Conservation (phyloP, 768 basidiomycete genomes). For the Infundibulicybe gibba region DNA sequence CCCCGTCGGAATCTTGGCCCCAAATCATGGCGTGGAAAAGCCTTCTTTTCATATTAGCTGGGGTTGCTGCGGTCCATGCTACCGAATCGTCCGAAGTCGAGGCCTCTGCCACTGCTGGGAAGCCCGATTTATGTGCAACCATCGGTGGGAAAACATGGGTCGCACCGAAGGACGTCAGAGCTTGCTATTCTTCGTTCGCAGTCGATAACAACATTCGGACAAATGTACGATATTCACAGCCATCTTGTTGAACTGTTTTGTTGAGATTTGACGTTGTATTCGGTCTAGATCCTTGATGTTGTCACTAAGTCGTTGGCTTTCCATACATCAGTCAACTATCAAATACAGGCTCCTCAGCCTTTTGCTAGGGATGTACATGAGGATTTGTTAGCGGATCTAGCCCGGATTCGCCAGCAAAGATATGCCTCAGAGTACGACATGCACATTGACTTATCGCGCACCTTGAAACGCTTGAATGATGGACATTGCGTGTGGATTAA, state of each 20-base stretch:
- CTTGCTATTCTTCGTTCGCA: conserved; percentile 47
- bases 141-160: conserved; percentile 57
- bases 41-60: too few species aligned
- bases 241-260: background rate
- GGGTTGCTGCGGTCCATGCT: too few species aligned
- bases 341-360: conserved; percentile 49
- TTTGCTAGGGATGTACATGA: conserved; percentile 55
- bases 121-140: conserved; percentile 42
- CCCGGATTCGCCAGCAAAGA: conserved; percentile 35
- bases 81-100: conserved; percentile 1
- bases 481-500: conserved; percentile 58
- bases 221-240: conserved; percentile 34
- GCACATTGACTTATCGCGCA: conserved; percentile 49
- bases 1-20: too few species aligned
- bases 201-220: conserved; percentile 42
- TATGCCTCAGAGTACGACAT: conserved; percentile 54
- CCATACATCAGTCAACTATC: conserved; percentile 61
- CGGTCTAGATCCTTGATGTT: conserved; percentile 50
- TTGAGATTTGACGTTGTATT: background rate
- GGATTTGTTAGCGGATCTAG: conserved; percentile 47
- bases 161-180: conserved; percentile 44
- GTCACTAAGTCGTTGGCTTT: conserved; percentile 56
- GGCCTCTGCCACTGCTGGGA: background rate
- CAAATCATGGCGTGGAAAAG: too few species aligned
- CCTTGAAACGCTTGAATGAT: conserved; percentile 54